A percentile compares a stretch with the other conserved stretches of the same genome.
These are phyloP conservation scores for Fonsecaea multimorphosa DNA, from an alignment of 2,329 filamentous ascomycete species.

Conservation along the genomic window DNA sequence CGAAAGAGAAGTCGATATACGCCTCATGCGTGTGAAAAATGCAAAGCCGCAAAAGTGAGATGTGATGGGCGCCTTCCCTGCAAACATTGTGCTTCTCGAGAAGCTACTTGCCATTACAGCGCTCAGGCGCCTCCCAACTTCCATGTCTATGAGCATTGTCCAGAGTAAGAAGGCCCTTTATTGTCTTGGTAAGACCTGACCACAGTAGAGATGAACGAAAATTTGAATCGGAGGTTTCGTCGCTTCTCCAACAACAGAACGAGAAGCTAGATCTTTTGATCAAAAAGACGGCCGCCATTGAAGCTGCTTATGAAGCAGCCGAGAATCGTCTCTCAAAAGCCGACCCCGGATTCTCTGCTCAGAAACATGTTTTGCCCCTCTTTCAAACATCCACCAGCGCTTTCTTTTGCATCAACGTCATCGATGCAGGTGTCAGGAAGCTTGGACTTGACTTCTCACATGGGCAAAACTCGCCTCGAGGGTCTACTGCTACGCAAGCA, in stretches of 20 bases:
- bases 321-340: not conserved
- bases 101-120: conserved; percentile 15
- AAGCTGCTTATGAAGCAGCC: conserved; percentile 8
- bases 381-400: conserved; percentile 24
- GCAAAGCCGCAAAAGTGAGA: conserved; percentile 21
- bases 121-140: conserved; percentile 19
- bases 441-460: not conserved
- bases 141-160: conserved; percentile 7
- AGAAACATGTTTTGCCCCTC: conserved; percentile 17
- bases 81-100: conserved; percentile 21
- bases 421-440: conserved; percentile 8
- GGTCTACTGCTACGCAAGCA: not conserved
- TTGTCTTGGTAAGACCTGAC: not conserved
- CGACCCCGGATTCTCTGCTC: not conserved
- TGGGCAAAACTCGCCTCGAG: not conserved
- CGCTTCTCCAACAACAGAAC: conserved; percentile 17
- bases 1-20: conserved; percentile 26
- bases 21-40: conserved; percentile 23
- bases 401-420: conserved; percentile 25
- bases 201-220: conserved; percentile 4
- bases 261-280: conserved; percentile 23
- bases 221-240: conserved; percentile 7
- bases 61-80: conserved; percentile 24
- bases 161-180: conserved; percentile 8
- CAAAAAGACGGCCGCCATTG: conserved; percentile 15